phyloP scores from a whole-genome alignment of 768 basidiomycete species.

The Dentipellis fragilis region DNA sequence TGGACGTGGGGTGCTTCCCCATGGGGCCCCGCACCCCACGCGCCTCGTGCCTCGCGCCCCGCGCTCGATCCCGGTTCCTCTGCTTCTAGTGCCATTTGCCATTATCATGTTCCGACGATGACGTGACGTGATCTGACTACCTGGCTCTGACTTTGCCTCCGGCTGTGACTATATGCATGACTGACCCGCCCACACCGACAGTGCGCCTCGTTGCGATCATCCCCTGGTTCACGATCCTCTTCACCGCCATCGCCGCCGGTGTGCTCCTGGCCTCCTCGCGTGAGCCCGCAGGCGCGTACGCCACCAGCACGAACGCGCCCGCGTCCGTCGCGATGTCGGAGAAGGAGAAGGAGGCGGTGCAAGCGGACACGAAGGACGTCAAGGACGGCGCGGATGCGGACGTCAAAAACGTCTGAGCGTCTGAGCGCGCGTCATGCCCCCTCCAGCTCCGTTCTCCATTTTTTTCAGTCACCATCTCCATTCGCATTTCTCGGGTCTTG shows the following conservation, averaged over 20 bases:
- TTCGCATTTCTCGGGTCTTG: no score
- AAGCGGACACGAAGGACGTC: background rate
- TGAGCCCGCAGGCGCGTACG: background rate
- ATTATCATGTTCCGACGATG: background rate
- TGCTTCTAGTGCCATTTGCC: no score
- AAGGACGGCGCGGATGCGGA: background rate
- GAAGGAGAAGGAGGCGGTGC: background rate
- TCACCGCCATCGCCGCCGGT: constrained; percentile 26
- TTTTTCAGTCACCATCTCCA: no score
- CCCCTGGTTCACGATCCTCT: constrained; percentile 42
- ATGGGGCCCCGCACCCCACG: no score
- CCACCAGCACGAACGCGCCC: background rate
- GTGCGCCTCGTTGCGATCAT: constrained; percentile 40
- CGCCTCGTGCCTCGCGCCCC: no score
- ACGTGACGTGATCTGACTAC: background rate
- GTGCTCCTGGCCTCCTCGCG: constrained; percentile 24
- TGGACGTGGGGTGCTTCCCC: background rate
- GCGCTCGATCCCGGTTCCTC: no score
- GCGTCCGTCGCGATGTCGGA: background rate
- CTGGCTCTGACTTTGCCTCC: background rate
- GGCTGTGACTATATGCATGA: no score
- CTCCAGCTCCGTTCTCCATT: no score
- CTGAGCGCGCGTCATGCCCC: no score
- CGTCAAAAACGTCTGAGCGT: no score
- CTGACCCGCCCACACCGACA: constrained; percentile 15